Percentiles rank a stretch among this genome's conserved stretches.
Conservation (phyloP, 768 basidiomycete genomes). For the Coprinopsis sp. region DNA sequence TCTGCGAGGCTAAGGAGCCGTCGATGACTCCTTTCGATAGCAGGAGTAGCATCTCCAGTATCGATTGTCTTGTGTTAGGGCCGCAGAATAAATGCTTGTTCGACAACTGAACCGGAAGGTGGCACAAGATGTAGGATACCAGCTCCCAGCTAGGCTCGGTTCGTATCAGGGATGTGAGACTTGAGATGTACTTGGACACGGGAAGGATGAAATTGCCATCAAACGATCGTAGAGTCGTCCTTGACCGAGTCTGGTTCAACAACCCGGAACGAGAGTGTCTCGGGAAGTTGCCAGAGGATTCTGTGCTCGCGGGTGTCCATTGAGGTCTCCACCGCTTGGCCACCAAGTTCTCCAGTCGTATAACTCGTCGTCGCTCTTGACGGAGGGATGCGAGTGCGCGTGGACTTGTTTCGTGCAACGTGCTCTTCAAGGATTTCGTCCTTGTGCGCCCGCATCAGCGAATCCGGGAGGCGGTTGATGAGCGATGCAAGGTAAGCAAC, state of each 20-base stretch:
- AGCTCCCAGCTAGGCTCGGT: constrained; percentile 88
- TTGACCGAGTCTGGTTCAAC: constrained; percentile 57
- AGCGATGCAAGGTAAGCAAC: constrained; percentile 56
- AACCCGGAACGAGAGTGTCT: constrained; percentile 53
- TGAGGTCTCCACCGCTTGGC: neutral
- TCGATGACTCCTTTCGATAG: constrained; percentile 64
- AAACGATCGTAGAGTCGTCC: constrained; percentile 63
- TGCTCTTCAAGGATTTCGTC: constrained; percentile 18
- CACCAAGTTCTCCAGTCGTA: neutral
- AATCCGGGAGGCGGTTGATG: constrained; percentile 45
- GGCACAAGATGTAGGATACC: constrained; percentile 85
- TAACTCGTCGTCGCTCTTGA: constrained; percentile 35
- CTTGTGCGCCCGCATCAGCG: constrained; percentile 10
- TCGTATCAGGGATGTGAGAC: constrained; percentile 61
- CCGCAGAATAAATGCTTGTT: constrained; percentile 98
- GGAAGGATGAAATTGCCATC: constrained; percentile 53
- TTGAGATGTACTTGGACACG: constrained; percentile 66
- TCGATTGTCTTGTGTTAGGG: constrained; percentile 61
- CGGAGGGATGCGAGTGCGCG: constrained; percentile 42
- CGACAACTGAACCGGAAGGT: constrained; percentile 84
- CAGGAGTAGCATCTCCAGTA: constrained; percentile 57
- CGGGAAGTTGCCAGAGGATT: constrained; percentile 59
- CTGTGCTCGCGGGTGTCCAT: constrained; percentile 16
- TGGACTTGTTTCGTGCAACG: constrained; percentile 32
- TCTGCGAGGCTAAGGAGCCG: constrained; percentile 48